phyloP scores from a whole-genome alignment of 441 rosid species.

The Populus trichocarpa region DNA sequence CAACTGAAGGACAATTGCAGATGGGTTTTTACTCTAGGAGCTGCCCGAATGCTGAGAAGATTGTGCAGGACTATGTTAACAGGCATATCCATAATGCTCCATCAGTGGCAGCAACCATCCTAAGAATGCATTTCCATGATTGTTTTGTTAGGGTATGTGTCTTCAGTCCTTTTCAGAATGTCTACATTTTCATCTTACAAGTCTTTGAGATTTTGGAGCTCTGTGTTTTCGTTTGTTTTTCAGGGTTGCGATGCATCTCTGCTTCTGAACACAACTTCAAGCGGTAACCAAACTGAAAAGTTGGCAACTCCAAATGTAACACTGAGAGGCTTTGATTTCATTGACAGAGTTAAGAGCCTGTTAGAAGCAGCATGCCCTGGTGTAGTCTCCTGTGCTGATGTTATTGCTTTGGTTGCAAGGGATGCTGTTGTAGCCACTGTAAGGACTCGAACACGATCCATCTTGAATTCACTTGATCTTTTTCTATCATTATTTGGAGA shows the following conservation, averaged over 20 bases:
- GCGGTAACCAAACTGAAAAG: constrained; percentile 47
- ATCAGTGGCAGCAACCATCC: constrained; percentile 65
- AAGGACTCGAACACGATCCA: constrained; percentile 13
- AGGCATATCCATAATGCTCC: constrained; percentile 58
- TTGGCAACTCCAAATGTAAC: constrained; percentile 56
- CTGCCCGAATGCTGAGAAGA: constrained; percentile 56
- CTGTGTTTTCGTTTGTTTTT: not conserved
- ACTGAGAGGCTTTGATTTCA: constrained; percentile 62
- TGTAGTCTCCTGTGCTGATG: constrained; percentile 77
- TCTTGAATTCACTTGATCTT: not conserved
- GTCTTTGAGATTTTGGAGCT: too few species aligned
- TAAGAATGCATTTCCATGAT: constrained; percentile 87
- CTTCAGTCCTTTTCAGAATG: not conserved
- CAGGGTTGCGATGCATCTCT: constrained; percentile 90
- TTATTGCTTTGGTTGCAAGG: constrained; percentile 55
- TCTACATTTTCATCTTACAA: not conserved
- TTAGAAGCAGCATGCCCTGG: constrained; percentile 73
- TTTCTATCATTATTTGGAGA: not conserved
- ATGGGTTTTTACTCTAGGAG: constrained; percentile 51
- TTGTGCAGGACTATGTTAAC: constrained; percentile 26
- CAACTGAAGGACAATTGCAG: constrained; percentile 49
- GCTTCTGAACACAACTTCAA: constrained; percentile 60
- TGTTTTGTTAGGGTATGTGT: constrained; percentile 70
- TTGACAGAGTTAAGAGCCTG: constrained; percentile 55
- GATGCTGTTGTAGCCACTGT: constrained; percentile 63